phyloP scores from a whole-genome alignment of 1,139 yeast species.

The Hyphopichia wangnamkhiaoensis region DNA sequence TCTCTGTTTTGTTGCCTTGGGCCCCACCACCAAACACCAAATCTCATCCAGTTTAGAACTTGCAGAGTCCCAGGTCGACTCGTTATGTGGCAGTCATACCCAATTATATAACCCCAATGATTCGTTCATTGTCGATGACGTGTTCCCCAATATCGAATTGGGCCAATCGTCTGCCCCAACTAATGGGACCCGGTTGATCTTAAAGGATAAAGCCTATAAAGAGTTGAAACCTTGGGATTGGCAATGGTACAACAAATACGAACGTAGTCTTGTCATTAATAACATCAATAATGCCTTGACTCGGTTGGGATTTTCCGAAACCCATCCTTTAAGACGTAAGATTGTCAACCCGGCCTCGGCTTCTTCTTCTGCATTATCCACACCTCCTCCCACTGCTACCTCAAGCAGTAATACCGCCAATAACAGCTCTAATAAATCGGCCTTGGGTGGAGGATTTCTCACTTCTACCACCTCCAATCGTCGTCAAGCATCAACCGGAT shows the following conservation, averaged over 20 bases:
- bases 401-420: constrained; percentile 1
- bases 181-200: constrained; percentile 18
- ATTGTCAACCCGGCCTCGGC: constrained; percentile 20
- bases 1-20: constrained; percentile 38
- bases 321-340: constrained; percentile 46
- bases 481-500: not conserved
- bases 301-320: constrained; percentile 44
- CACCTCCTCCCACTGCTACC: not conserved
- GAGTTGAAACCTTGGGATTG: constrained; percentile 45
- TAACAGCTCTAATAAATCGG: constrained; percentile 12
- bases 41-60: constrained; percentile 15
- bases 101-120: constrained; percentile 36
- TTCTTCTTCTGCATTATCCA: too few relatives aligned
- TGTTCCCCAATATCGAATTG: constrained; percentile 24
- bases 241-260: constrained; percentile 33
- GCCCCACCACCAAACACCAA: constrained; percentile 31
- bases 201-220: constrained; percentile 46
- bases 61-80: constrained; percentile 6
- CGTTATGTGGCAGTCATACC: constrained; percentile 18
- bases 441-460: constrained; percentile 26
- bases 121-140: constrained; percentile 34
- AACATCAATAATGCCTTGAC: constrained; percentile 44
- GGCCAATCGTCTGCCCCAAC: constrained; percentile 8
- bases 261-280: constrained; percentile 31
- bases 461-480: not conserved